Conservation (phyloP, 371 early-diverging fungal species). For the Sanchytrium tribonematis region DNA sequence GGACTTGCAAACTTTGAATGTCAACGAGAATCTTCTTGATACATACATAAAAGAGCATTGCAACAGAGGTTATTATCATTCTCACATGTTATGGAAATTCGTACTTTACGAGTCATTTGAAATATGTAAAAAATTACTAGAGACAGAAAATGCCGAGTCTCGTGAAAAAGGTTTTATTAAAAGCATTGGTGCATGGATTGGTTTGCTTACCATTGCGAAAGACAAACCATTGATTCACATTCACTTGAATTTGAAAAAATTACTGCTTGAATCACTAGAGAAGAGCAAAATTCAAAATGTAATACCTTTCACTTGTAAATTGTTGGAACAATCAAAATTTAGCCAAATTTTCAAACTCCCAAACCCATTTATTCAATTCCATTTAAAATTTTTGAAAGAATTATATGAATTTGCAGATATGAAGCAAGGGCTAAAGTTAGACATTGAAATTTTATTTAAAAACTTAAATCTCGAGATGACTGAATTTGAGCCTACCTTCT, state of each 20-base stretch:
- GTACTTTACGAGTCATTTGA: slow-evolving; percentile 61
- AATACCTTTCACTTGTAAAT: slow-evolving; percentile 92
- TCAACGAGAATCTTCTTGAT: no score
- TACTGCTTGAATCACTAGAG: slow-evolving; percentile 67
- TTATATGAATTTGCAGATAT: slow-evolving; percentile 69
- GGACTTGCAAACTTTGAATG: neutral
- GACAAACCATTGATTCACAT: slow-evolving; percentile 77
- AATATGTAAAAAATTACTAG: slow-evolving; percentile 54
- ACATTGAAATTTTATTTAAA: slow-evolving; percentile 86
- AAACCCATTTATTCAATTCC: slow-evolving; percentile 91
- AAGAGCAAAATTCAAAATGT: slow-evolving; percentile 60
- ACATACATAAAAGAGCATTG: no score
- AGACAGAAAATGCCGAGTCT: slow-evolving; percentile 70
- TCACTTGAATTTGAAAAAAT: slow-evolving; percentile 41
- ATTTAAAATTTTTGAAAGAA: slow-evolving; percentile 60
- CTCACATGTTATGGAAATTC: slow-evolving; percentile 26
- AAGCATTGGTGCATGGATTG: slow-evolving; percentile 87
- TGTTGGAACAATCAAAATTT: slow-evolving; percentile 52
- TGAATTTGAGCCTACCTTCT: neutral
- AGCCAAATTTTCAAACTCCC: slow-evolving; percentile 73
- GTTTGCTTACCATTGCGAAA: slow-evolving; percentile 71
- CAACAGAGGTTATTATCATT: no score
- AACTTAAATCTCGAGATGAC: slow-evolving; percentile 36
- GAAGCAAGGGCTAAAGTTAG: slow-evolving; percentile 77
- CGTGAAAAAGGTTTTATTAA: slow-evolving; percentile 62